phyloP scores from a whole-genome alignment of 306 rosid species.

The Glycine soja region DNA sequence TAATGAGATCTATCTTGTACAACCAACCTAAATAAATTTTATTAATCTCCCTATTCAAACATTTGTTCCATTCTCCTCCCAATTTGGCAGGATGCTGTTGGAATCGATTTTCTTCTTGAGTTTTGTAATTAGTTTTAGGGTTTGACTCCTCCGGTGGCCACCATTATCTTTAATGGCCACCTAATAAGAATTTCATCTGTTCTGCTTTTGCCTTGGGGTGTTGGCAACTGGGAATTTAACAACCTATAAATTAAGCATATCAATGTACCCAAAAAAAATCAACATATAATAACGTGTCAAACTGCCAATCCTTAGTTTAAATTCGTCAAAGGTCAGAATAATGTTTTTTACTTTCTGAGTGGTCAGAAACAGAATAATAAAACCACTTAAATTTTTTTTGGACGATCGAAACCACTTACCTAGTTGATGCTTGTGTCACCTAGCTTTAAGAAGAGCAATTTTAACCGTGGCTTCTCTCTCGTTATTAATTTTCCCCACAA shows the following conservation, averaged over 20 bases:
- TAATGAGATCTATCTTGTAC: not conserved
- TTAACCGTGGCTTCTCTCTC: too few species aligned
- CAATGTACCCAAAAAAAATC: not conserved
- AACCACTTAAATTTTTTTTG: not conserved
- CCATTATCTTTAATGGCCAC: not conserved
- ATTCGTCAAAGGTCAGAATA: slow-evolving; percentile 29
- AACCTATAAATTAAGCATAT: not conserved
- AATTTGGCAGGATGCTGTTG: not conserved
- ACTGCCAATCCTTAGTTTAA: slow-evolving; percentile 16
- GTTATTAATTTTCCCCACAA: too few species aligned
- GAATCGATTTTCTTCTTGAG: not conserved
- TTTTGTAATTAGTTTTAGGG: not conserved
- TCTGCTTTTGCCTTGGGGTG: not conserved
- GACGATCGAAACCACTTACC: not conserved
- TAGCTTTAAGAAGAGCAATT: not conserved
- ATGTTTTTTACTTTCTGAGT: not conserved
- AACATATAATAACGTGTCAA: slow-evolving; percentile 17
- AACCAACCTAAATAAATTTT: not conserved
- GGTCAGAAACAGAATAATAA: not conserved
- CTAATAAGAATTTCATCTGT: not conserved
- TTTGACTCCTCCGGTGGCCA: not conserved
- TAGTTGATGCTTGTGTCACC: not conserved
- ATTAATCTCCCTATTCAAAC: slow-evolving; percentile 1
- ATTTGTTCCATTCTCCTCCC: not conserved
- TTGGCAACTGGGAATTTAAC: not conserved